Evolutionary conservation across 2,329 filamentous ascomycete genomes (phyloP), one percentile per base, ranked within the genome.

Genomic region (Trichoderma semiorbis): DNA sequence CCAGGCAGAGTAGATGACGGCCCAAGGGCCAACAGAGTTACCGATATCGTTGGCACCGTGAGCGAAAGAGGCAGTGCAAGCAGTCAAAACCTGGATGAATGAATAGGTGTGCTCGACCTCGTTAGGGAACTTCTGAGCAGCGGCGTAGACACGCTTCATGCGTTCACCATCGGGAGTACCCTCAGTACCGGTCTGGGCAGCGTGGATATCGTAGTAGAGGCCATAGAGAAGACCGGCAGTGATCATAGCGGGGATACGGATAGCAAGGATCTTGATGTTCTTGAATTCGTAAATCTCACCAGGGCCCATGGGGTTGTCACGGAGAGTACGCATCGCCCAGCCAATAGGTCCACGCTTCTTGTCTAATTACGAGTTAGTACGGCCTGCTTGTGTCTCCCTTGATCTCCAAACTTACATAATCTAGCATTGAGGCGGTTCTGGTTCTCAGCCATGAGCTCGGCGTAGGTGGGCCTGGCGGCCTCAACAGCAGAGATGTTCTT

Each of bases 251-350:
- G 93, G 93, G 10, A 95, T 78, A 26, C 92, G 91, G 81, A 89
- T 91, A 73, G 85, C 32, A 26, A 90, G 72, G 65, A 87, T 86
- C 78, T 86, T 87, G 73, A 94, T 83, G 85, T 95, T 95, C 82
- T 90, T 84, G 24, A 86, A 76, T 82, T 95, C 93, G 83, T 95
- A 93, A 74, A 95, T 87, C 77, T 90, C 85, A 67, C 93, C 93
- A 21, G 89, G 80, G 21, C 91, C 91, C 82, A 93, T 88, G 62
- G 89, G 91, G 84, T 94, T 92, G 77, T 92, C 85, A 78, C 89
- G 91, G 24, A 95, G 89, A 65, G 85, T 88, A 76, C 93, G 91
- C 91, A 95, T 93, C 47, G 91, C 93, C 93, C 93, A 95, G 76
- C 90, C 93, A n/a, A 95, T 85, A 65, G 91, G 92, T 30, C 92